Percentiles rank a stretch among this genome's conserved stretches.
phyloP scores from a whole-genome alignment of 805 yeast genomes.

The Metschnikowia chrysomelidarum region DNA sequence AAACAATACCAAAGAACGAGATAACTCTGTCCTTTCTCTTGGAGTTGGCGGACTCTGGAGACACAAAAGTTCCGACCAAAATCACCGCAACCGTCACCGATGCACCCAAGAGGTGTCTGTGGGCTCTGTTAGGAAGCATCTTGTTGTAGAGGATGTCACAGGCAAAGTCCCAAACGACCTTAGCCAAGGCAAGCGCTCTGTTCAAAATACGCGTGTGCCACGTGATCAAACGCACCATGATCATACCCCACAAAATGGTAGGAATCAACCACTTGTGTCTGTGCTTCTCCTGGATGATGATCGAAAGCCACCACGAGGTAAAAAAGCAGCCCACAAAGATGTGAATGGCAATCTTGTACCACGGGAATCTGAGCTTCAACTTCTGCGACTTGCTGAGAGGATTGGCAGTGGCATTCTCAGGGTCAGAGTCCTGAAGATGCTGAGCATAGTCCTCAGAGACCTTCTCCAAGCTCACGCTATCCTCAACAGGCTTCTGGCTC shows the following conservation, averaged over 20 bases:
- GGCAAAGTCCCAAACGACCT: slow-evolving; percentile 25
- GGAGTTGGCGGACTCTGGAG: slow-evolving; percentile 46
- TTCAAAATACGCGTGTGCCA: slow-evolving; percentile 40
- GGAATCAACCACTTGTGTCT: slow-evolving; percentile 58
- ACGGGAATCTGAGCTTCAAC: slow-evolving; percentile 15
- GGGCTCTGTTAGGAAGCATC: slow-evolving; percentile 39
- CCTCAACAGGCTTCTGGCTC: slow-evolving; percentile 7
- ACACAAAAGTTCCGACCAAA: slow-evolving; percentile 54
- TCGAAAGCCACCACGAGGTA: slow-evolving; percentile 48
- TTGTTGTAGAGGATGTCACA: slow-evolving; percentile 35
- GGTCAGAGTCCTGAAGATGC: slow-evolving; percentile 14
- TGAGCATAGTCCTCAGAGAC: slow-evolving; percentile 4
- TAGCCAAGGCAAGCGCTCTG: slow-evolving; percentile 14
- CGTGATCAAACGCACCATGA: slow-evolving; percentile 51
- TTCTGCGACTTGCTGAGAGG: slow-evolving; percentile 8
- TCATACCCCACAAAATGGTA: slow-evolving; percentile 49
- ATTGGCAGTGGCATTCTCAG: slow-evolving; percentile 8
- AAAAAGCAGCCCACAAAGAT: slow-evolving; percentile 24
- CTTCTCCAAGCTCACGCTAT: slow-evolving; percentile 4
- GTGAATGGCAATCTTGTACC: slow-evolving; percentile 17
- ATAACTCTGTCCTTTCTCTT: slow-evolving; percentile 51
- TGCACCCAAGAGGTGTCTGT: slow-evolving; percentile 45
- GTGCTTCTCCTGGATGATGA: slow-evolving; percentile 48
- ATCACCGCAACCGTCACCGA: slow-evolving; percentile 45
- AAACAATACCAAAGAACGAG: slow-evolving; percentile 54